Evolutionary conservation across 2,329 filamentous ascomycete genomes (phyloP).

Genomic region (Apiospora hydei): DNA sequence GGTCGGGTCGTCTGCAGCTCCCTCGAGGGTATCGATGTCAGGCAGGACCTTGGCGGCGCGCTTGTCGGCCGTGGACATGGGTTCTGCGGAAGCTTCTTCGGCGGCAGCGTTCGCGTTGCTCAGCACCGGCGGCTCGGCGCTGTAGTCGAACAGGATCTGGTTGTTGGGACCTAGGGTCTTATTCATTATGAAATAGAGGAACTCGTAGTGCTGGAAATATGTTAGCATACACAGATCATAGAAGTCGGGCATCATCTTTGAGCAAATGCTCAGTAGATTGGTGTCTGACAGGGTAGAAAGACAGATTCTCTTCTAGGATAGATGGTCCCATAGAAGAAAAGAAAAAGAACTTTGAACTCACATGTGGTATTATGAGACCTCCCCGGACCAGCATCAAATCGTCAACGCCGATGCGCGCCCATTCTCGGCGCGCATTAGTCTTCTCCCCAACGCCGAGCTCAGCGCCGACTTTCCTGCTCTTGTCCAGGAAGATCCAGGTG

Average conservation of each 20-base stretch:
- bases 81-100: slow-evolving; percentile 39
- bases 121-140: slow-evolving; percentile 52
- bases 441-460: slow-evolving; percentile 77
- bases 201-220: slow-evolving; percentile 82
- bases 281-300: not conserved
- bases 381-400: slow-evolving; percentile 93
- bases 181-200: slow-evolving; percentile 97
- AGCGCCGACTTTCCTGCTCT: slow-evolving; percentile 88
- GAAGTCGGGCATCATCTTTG: not conserved
- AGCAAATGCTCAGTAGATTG: not conserved
- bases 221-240: slow-evolving; percentile 31
- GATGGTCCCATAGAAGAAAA: slow-evolving; percentile 23
- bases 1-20: slow-evolving; percentile 77
- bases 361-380: slow-evolving; percentile 91
- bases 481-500: slow-evolving; percentile 92
- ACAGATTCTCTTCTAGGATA: not conserved
- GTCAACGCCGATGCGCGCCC: slow-evolving; percentile 93
- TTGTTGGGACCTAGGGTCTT: slow-evolving; percentile 78
- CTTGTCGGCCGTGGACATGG: slow-evolving; percentile 46
- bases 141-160: slow-evolving; percentile 78
- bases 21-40: slow-evolving; percentile 70
- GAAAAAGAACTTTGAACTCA: slow-evolving; percentile 55
- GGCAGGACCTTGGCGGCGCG: slow-evolving; percentile 47
- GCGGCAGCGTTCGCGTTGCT: slow-evolving; percentile 27
- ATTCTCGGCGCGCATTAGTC: slow-evolving; percentile 75